Conservation (phyloP, 352 stramenopile genomes). For the Globisporangium carolinianum region DNA sequence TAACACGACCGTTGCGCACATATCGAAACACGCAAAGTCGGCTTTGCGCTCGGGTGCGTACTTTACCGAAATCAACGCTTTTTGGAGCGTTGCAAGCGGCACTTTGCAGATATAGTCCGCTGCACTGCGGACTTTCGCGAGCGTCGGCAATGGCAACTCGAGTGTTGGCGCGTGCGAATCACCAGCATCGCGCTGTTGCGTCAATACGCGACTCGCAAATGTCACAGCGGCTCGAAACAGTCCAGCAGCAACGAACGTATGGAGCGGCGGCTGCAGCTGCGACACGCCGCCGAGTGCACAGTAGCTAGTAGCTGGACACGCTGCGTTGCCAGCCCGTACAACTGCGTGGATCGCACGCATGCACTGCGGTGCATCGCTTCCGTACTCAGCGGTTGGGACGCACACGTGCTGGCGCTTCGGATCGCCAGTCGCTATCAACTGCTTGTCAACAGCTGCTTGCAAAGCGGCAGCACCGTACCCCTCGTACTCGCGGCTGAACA, state of each 20-base stretch:
- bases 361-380: conserved; percentile 40
- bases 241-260: conserved; percentile 46
- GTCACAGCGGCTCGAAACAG: conserved; percentile 16
- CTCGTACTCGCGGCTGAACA: conserved; percentile 46
- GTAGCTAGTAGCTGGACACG: conserved; percentile 43
- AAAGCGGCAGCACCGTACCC: conserved; percentile 27
- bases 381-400: conserved; percentile 16
- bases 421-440: conserved; percentile 14
- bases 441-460: conserved; percentile 20
- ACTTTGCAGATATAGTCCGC: conserved; percentile 33
- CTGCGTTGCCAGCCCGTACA: conserved; percentile 39
- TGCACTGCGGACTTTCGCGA: conserved; percentile 26
- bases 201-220: conserved; percentile 29
- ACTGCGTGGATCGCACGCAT: conserved; percentile 29
- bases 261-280: conserved; percentile 29
- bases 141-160: conserved; percentile 36
- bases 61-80: conserved; percentile 5
- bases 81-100: conserved; percentile 1
- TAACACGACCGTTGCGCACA: conserved; percentile 59
- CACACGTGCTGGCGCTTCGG: conserved; percentile 43
- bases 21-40: conserved; percentile 40
- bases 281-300: conserved; percentile 39
- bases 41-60: conserved; percentile 10
- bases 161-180: conserved; percentile 11
- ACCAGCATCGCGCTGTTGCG: conserved; percentile 6